phyloP scores from a whole-genome alignment of 441 rosid genomes.

The Mallotus japonicus region DNA sequence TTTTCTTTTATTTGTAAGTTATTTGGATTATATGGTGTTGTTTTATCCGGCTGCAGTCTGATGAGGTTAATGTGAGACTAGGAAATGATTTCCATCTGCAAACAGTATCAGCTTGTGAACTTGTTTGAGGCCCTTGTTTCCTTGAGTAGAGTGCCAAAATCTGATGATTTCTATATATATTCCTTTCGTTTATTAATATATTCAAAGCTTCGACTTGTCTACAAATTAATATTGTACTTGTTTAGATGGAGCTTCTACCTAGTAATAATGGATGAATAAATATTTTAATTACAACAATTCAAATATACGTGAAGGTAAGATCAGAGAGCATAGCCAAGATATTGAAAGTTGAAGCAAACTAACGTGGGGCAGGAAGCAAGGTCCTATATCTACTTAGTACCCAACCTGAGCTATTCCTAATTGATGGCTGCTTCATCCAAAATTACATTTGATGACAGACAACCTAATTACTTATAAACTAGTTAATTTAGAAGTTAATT shows the following conservation, averaged over 20 bases:
- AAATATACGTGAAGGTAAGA: too few species aligned
- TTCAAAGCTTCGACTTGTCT: too few species aligned
- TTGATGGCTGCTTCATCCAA: neutral
- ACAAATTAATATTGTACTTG: too few species aligned
- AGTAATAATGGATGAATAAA: too few species aligned
- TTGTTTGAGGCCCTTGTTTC: conserved; percentile 17
- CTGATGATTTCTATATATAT: neutral
- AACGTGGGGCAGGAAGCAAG: neutral
- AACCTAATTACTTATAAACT: neutral
- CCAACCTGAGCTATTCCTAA: neutral
- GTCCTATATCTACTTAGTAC: too few species aligned
- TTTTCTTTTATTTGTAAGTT: neutral
- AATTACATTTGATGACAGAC: too few species aligned
- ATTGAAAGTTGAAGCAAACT: too few species aligned
- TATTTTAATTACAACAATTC: too few species aligned
- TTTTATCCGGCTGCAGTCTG: conserved; percentile 11
- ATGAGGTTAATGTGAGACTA: conserved; percentile 12
- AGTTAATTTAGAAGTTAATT: neutral
- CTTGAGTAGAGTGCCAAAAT: conserved; percentile 27
- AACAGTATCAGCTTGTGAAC: conserved; percentile 29
- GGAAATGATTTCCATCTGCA: conserved; percentile 15
- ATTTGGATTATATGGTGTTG: neutral
- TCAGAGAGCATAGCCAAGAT: neutral
- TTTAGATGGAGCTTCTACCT: too few species aligned
- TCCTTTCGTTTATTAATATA: too few species aligned